phyloP scores from a whole-genome alignment of 2,329 filamentous ascomycete species.

The Aphanocladium album region DNA sequence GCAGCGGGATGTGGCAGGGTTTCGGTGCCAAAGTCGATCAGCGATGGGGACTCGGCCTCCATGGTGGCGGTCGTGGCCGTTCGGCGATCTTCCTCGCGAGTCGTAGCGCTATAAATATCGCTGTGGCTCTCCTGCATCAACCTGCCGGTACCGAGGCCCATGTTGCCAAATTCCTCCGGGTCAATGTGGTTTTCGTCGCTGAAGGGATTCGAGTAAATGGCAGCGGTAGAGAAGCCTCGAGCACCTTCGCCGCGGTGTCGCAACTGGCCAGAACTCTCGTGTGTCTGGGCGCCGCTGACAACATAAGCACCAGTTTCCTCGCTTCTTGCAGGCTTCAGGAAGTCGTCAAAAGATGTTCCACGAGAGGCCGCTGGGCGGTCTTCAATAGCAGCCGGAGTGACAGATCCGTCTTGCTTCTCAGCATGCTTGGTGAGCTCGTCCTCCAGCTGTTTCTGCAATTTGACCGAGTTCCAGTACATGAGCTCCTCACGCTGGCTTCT shows the following conservation, averaged over 20 bases:
- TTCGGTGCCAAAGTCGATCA: constrained; percentile 29
- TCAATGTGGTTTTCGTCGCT: constrained; percentile 52
- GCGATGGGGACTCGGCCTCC: constrained; percentile 21
- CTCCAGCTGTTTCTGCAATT: constrained; percentile 42
- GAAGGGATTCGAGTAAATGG: constrained; percentile 55
- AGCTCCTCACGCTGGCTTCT: constrained; percentile 59
- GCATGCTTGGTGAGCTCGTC: constrained; percentile 18
- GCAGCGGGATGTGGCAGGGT: constrained; percentile 22
- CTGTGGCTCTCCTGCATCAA: constrained; percentile 45
- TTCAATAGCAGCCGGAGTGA: constrained; percentile 16
- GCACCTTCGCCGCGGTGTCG: constrained; percentile 44
- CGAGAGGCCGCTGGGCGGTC: constrained; percentile 16
- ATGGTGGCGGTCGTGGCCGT: constrained; percentile 19
- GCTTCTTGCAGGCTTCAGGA: constrained; percentile 45
- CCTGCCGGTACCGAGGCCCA: constrained; percentile 34
- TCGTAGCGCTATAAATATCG: constrained; percentile 55
- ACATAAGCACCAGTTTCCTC: constrained; percentile 52
- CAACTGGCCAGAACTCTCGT: constrained; percentile 38
- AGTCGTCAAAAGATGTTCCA: constrained; percentile 53
- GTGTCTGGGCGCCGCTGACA: constrained; percentile 52
- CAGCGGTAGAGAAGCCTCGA: constrained; percentile 36
- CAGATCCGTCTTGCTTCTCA: constrained; percentile 9
- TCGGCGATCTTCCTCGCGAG: constrained; percentile 30
- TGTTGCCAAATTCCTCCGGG: constrained; percentile 35
- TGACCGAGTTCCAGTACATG: constrained; percentile 59